Conservation (phyloP, 2,329 filamentous ascomycete species). For the Phyllachora maydis region DNA sequence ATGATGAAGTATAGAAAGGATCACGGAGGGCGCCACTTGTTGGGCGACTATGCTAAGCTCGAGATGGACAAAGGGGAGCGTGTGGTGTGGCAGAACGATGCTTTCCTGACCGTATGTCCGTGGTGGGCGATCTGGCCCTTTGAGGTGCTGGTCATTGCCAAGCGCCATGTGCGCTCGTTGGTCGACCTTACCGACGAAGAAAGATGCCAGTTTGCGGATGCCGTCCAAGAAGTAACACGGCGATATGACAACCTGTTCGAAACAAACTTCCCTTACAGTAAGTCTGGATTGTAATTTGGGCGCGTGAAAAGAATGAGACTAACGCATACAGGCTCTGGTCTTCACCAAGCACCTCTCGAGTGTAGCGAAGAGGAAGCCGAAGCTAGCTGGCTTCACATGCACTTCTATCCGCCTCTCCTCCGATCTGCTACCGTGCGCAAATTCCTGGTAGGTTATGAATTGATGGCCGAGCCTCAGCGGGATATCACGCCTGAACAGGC, state of each 20-base stretch:
- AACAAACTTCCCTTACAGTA: constrained; percentile 87
- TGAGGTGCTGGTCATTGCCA: constrained; percentile 76
- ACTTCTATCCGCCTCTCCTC: constrained; percentile 90
- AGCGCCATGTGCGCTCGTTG: constrained; percentile 64
- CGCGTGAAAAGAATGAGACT: no score
- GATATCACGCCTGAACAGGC: constrained; percentile 97
- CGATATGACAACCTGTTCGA: constrained; percentile 95
- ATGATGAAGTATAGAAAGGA: constrained; percentile 58
- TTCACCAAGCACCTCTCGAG: constrained; percentile 83
- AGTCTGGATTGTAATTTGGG: no score
- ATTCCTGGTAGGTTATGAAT: constrained; percentile 89
- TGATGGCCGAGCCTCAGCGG: constrained; percentile 93
- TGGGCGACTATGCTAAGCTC: constrained; percentile 71
- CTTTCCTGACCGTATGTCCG: constrained; percentile 74
- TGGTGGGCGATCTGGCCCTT: constrained; percentile 99
- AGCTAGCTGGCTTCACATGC: constrained; percentile 80
- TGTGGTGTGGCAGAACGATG: constrained; percentile 70
- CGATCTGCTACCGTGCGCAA: constrained; percentile 88
- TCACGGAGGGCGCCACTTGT: constrained; percentile 54
- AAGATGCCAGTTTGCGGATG: constrained; percentile 55
- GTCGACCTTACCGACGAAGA: constrained; percentile 62
- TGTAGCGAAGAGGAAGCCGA: constrained; percentile 70
- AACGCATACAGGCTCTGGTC: constrained; percentile 56
- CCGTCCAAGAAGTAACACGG: constrained; percentile 70
- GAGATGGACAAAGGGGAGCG: constrained; percentile 69